Conservation (phyloP, 768 basidiomycete species). For the Pulveroboletus frians region DNA sequence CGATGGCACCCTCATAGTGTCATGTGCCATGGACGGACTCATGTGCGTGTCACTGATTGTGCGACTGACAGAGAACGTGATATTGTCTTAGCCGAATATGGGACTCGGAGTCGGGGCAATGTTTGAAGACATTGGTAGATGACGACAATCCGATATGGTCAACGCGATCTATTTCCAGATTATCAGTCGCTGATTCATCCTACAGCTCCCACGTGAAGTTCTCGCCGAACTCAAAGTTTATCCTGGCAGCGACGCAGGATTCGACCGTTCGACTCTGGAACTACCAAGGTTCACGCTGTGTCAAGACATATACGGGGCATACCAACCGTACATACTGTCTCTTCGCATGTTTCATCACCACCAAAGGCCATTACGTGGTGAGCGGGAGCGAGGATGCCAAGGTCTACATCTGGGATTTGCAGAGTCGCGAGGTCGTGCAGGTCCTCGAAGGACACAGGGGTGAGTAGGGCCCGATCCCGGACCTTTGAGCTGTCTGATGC, state of each 20-base stretch:
- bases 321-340: slow-evolving; percentile 82
- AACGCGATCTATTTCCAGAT: slow-evolving; percentile 11
- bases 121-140: slow-evolving; percentile 93
- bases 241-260: slow-evolving; percentile 90
- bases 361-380: slow-evolving; percentile 62
- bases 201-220: slow-evolving; percentile 81
- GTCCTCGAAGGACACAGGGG: slow-evolving; percentile 77
- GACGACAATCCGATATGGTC: slow-evolving; percentile 94
- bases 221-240: slow-evolving; percentile 86
- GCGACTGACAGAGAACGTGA: slow-evolving; percentile 1
- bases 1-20: slow-evolving; percentile 92
- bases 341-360: slow-evolving; percentile 59
- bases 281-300: slow-evolving; percentile 82
- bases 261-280: slow-evolving; percentile 95
- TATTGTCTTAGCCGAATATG: slow-evolving; percentile 75
- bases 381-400: slow-evolving; percentile 90
- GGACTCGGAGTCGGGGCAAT: slow-evolving; percentile 97
- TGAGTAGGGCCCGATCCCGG: slow-evolving; percentile 25
- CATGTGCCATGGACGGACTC: slow-evolving; percentile 93
- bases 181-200: slow-evolving; percentile 6
- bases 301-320: slow-evolving; percentile 91
- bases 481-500: neutral
- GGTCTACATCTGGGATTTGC: slow-evolving; percentile 86
- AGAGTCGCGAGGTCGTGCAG: slow-evolving; percentile 72
- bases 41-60: slow-evolving; percentile 55